Conservation (phyloP, 495 filamentous ascomycete species). For the Neurospora sublineolata region DNA sequence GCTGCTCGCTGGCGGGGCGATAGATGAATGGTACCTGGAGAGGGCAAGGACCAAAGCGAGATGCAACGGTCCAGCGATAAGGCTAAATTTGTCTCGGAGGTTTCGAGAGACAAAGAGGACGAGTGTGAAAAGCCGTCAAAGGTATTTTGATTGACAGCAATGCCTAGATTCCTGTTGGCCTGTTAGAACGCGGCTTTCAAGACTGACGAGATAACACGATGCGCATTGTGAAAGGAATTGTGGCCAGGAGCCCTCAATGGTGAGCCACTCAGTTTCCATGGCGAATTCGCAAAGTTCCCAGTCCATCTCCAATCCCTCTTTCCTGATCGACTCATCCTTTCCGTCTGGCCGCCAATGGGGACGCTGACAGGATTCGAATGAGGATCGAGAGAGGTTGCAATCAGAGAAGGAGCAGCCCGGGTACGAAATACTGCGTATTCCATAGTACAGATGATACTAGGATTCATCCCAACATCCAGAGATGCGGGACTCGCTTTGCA, state of each 20-base stretch:
- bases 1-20: slow-evolving; percentile 1
- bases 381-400: not conserved
- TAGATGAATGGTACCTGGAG: not conserved
- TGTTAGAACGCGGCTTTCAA: not conserved
- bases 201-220: not conserved
- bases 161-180: not conserved
- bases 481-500: not conserved
- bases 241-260: not conserved
- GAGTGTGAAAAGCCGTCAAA: not conserved
- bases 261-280: not conserved
- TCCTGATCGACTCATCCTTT: not conserved
- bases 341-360: not conserved
- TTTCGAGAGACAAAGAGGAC: slow-evolving; percentile 1
- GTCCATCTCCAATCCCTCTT: not conserved
- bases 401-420: not conserved
- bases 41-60: slow-evolving; percentile 2
- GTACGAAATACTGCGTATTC: not conserved
- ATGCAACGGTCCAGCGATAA: slow-evolving; percentile 12
- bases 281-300: not conserved
- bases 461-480: not conserved
- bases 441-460: not conserved
- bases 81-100: slow-evolving; percentile 6
- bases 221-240: not conserved
- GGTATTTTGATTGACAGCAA: not conserved
- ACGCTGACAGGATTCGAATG: not conserved